Base-by-base conservation (phyloP, 768 basidiomycete genomes). In the Lactifluus volemus region DNA sequence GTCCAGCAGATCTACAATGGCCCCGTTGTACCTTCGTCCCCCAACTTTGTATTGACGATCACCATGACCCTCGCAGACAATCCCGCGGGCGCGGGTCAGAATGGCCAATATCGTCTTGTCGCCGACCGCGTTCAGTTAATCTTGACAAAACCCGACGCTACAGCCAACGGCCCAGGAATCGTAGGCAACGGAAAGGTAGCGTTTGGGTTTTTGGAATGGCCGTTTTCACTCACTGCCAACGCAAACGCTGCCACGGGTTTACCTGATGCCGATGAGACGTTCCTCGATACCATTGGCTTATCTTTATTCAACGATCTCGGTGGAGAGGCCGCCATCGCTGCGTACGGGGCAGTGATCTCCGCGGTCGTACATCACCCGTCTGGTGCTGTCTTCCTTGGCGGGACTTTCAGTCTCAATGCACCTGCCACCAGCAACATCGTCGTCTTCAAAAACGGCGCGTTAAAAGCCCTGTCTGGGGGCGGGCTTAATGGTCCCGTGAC, bases 181-280 rank as follows among this genome's bases (percentile, higher is more conserved):
- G 67, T 71, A 39, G 72, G 68, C 32, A 65, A 66, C 14, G 70
- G 73, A 12, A 76, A 76, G 41, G 75, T 70, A 21, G 84, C 84
- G 2, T 94, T 91, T 68, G 96, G 96, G 12, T 85, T 97, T 67
- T 86, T 90, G 64, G 96, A 98, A 71, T 98, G 89, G 89, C 84
- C 87, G 25, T 73, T 87, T 36, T 73, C 73, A 55, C 70, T 68
- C 19, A 57, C 74, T 10, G 72, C 73, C 3, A 71, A 74, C 38
- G 72, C 79, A 25, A 85, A 91, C 68, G 86, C 85, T 7, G 84
- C 84, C 3, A 74, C 80, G 11, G 70, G 74, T 2, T 75, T 95
- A 47, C 75, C 85, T 1, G 93, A 92, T 69, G 71, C 81, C 2
- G 83, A 85, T 11, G 75, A 88, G 70, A 94, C 94, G 2, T 59